Conservation (phyloP, 1,139 yeast species). For the Lodderomyces orthopsilosis region DNA sequence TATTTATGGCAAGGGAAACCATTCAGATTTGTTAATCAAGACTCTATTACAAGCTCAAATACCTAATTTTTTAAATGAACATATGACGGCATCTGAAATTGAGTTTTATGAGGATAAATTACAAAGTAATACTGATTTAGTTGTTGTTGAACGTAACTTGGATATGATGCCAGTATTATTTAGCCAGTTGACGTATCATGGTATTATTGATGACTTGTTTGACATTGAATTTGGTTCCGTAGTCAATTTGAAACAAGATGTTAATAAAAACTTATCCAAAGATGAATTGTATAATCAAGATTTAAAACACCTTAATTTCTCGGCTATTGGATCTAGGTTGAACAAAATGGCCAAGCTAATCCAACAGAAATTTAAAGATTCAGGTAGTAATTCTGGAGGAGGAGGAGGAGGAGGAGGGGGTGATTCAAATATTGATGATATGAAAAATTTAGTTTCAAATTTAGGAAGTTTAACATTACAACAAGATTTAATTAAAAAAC, state of each 20-base stretch:
- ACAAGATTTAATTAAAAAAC: slow-evolving; percentile 70
- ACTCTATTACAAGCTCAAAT: slow-evolving; percentile 23
- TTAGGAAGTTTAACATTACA: slow-evolving; percentile 65
- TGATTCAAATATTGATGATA: slow-evolving; percentile 49
- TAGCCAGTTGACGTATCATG: slow-evolving; percentile 78
- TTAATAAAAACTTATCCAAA: slow-evolving; percentile 16
- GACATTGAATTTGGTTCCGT: slow-evolving; percentile 47
- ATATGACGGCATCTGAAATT: slow-evolving; percentile 32
- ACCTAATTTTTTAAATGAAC: slow-evolving; percentile 29
- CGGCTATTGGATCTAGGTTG: slow-evolving; percentile 71
- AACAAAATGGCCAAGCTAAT: slow-evolving; percentile 69
- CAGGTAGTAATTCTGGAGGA: slow-evolving; percentile 34
- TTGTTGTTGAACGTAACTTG: slow-evolving; percentile 73
- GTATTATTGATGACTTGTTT: slow-evolving; percentile 73
- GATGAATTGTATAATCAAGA: slow-evolving; percentile 36
- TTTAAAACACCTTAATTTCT: slow-evolving; percentile 70
- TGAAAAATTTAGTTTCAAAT: slow-evolving; percentile 68
- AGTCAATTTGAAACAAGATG: slow-evolving; percentile 23
- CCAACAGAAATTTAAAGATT: slow-evolving; percentile 60
- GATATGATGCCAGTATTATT: slow-evolving; percentile 72
- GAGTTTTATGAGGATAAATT: slow-evolving; percentile 36
- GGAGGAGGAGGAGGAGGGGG: slow-evolving; percentile 25
- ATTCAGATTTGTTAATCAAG: slow-evolving; percentile 31
- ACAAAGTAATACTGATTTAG: slow-evolving; percentile 53
- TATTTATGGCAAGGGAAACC: slow-evolving; percentile 40